phyloP scores from a whole-genome alignment of 78 protist genomes.

The Goniomonas avonlea region DNA sequence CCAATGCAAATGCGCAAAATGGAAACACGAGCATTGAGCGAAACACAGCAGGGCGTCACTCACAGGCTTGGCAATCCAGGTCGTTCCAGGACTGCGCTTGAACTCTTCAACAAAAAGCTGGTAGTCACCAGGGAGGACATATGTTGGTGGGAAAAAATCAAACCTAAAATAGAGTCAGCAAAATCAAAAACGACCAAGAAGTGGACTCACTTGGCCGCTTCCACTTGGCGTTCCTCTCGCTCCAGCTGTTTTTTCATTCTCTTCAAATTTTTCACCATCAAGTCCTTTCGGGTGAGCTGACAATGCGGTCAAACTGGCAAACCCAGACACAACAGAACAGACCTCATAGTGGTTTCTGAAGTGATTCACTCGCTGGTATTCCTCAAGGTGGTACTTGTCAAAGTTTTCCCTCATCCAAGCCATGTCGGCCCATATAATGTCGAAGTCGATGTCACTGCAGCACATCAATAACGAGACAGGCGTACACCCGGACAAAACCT shows the following conservation, averaged over 20 bases:
- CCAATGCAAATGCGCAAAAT: too few species aligned
- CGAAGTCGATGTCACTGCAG: conserved; percentile 7
- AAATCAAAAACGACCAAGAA: not conserved
- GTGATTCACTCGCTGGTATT: conserved; percentile 50
- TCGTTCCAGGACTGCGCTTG: not conserved
- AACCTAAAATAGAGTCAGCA: not conserved
- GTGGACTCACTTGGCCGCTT: not conserved
- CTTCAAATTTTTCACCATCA: conserved; percentile 57
- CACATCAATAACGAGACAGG: too few species aligned
- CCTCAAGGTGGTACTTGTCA: not conserved
- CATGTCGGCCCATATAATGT: conserved; percentile 10
- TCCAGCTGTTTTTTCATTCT: conserved; percentile 27
- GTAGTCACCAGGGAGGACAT: conserved; percentile 52
- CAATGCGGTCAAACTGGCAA: too few species aligned
- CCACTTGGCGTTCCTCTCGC: not conserved
- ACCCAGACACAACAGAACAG: too few species aligned
- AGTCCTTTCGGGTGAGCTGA: conserved; percentile 57
- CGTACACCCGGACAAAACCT: too few species aligned
- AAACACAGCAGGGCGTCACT: not conserved
- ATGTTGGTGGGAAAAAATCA: conserved; percentile 49
- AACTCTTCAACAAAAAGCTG: conserved; percentile 57
- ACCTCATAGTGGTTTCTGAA: conserved; percentile 63
- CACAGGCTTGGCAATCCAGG: conserved; percentile 77
- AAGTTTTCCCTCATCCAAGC: conserved; percentile 7
- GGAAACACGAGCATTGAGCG: not conserved